Evolutionary conservation across 768 basidiomycete genomes (phyloP).

Genomic region (Leucosporidium scottii): DNA sequence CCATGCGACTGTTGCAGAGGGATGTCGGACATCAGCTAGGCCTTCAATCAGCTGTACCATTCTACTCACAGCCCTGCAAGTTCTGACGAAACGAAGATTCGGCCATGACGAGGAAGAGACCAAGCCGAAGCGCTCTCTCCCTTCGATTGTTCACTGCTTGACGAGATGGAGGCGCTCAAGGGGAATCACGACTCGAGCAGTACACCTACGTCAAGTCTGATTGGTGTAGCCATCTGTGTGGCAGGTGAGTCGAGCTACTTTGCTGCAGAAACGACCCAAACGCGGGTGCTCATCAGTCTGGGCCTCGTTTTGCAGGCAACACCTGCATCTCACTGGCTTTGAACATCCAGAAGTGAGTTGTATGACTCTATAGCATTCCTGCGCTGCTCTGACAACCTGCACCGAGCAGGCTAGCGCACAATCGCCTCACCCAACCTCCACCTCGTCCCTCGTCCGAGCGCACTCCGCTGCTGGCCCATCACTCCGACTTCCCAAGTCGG

Average conservation of each 20-base stretch:
- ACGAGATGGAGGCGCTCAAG: too few species aligned
- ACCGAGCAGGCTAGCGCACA: not conserved
- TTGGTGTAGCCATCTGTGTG: too few species aligned
- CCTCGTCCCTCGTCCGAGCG: not conserved
- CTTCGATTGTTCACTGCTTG: too few species aligned
- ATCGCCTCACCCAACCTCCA: not conserved
- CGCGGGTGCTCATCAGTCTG: not conserved
- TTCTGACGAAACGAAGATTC: constrained; percentile 29
- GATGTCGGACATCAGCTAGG: not conserved
- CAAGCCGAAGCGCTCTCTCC: too few species aligned
- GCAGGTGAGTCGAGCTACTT: too few species aligned
- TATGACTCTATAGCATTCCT: not conserved
- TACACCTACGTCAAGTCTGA: too few species aligned
- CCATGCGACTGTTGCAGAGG: constrained; percentile 56
- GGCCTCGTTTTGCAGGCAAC: not conserved
- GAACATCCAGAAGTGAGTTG: constrained; percentile 2
- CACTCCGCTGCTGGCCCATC: not conserved
- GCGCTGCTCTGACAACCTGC: not conserved
- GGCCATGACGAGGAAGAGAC: constrained; percentile 8
- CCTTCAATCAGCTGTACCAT: not conserved
- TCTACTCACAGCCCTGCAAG: constrained; percentile 26
- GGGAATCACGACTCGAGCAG: too few species aligned
- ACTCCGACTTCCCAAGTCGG: not conserved
- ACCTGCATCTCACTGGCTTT: constrained; percentile 1
- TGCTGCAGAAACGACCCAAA: too few species aligned